Conservation (phyloP, 1,139 yeast species). For the Suhomyces yuchorum region DNA sequence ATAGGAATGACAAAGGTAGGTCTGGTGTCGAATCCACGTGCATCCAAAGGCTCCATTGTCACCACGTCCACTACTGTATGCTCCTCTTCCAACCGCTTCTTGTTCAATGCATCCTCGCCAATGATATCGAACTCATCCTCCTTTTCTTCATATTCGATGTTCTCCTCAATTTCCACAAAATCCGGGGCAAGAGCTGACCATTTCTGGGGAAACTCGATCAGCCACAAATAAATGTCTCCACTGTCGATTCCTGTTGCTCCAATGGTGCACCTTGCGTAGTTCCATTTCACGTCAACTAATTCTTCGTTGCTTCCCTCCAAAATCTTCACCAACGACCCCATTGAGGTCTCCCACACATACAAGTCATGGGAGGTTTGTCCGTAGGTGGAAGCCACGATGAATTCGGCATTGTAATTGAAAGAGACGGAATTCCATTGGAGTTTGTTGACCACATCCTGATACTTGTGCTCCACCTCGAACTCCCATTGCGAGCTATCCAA, state of each 20-base stretch:
- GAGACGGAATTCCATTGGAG: slow-evolving; percentile 86
- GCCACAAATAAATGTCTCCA: slow-evolving; percentile 84
- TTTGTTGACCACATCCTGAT: slow-evolving; percentile 87
- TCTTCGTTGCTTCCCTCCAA: slow-evolving; percentile 92
- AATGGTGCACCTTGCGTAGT: slow-evolving; percentile 69
- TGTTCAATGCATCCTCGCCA: slow-evolving; percentile 63
- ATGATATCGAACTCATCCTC: slow-evolving; percentile 92
- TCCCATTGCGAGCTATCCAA: slow-evolving; percentile 38
- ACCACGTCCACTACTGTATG: slow-evolving; percentile 69
- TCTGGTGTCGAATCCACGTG: slow-evolving; percentile 59
- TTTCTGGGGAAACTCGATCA: slow-evolving; percentile 79
- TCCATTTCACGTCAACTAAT: slow-evolving; percentile 84
- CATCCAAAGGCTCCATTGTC: slow-evolving; percentile 63
- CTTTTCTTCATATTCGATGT: slow-evolving; percentile 80
- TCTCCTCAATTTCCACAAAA: slow-evolving; percentile 92
- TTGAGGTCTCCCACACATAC: slow-evolving; percentile 88
- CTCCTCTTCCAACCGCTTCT: slow-evolving; percentile 65
- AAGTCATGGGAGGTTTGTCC: slow-evolving; percentile 87
- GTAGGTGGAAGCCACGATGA: slow-evolving; percentile 82
- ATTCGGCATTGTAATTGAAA: slow-evolving; percentile 80
- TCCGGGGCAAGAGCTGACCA: slow-evolving; percentile 99
- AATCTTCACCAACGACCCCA: slow-evolving; percentile 86
- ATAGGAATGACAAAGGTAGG: slow-evolving; percentile 50
- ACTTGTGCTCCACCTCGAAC: slow-evolving; percentile 74
- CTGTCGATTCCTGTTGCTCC: slow-evolving; percentile 90